Base-by-base conservation (phyloP, 164 flowering plant genomes). In the Magnolia changhungtana region DNA sequence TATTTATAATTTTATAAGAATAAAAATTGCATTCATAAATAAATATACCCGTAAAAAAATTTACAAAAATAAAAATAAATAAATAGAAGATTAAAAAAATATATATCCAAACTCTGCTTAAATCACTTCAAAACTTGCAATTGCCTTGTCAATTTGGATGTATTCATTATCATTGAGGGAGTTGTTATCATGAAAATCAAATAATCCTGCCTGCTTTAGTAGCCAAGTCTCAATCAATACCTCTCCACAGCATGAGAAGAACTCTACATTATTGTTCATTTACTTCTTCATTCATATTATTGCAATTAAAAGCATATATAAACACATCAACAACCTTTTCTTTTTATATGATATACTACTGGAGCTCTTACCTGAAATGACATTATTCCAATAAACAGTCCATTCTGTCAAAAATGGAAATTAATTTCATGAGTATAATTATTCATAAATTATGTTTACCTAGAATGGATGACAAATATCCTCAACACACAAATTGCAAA, bases 251-350 rank as follows among this genome's bases (percentile, higher is more conserved):
- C 24, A 82, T 65, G 92, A 84, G 84, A 77, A 92, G 90, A 66
- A 93, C 88, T 83, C 79, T 82, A 80, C 88, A 89, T 75, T 88
- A 88, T 59, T 78, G 80, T 51, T 75, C 84, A 72, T 82, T 82
- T 61, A 84, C 77, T 66, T 81, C 84, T 73, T 84, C 87, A 81
- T 89, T 86, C 2, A 76, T 79, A 78, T 87, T 78, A 81, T 93
- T 83, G 71, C 69, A 61, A 18, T 89, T 80, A 50, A 90, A 79
- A n/a, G 90, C 89, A 55, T 59, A 64, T 55, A 80, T 67, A 55
- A 92, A 82, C 29, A 87, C 87, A 87, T 90, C 89, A 74, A 92
- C 88, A 68, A 95, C 92, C 78, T 88, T 90, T 74, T 88, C 88
- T 79, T 88, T 84, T 49, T 87, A 86, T 64, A 84, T 79, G 83